Base-by-base conservation (phyloP, 345 rosid species). In the Eucalyptus albens region DNA sequence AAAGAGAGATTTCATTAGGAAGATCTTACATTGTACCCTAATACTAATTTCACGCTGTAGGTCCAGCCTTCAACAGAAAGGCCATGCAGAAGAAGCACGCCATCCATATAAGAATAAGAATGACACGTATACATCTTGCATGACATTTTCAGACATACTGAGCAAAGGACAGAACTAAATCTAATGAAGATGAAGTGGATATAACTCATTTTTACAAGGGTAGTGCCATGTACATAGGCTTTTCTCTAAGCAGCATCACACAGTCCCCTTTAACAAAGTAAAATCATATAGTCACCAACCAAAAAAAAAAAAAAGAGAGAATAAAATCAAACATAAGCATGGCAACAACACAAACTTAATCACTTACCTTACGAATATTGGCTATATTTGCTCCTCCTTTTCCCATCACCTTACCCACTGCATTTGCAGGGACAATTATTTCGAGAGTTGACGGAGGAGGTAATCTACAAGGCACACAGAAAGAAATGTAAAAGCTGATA, bases 391-490 rank as follows among this genome's bases (percentile, higher is more conserved):
- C 93, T 88, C 99, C 99, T 88, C 95, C 97, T 95, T 94, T 98
- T 82, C 99, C 99, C 90, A 98, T 89, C 83, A 98, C 99, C 94
- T 96, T 98, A 90, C 97, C 94, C 22, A 97, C 95, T 44, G 99
- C 97, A 94, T 92, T 93, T 60, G 96, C 94, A 88, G 99, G 99
- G 90, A 98, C 92, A 93, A 96, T 89, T 90, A 97, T 93, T 91
- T 98, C 99, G 87, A 95, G 89, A 49, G 94, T 91, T 37, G 97
- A 93, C 53, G 95, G 90, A 50, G 95, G 81, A 89, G 96, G 88
- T 91, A 96, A 88, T 86, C 99, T 97, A 94, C 44, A 67, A 88
- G 60, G 88, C 27, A 45, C 50, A 89, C 15, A 22, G 83, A 55
- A 27, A 89, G 37, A 89, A 87, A 86, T 89, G 87, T 87, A 50